Percentiles rank a stretch among this genome's conserved stretches.
Conservation (phyloP, 257 asterid species). For the Penstemon eatonii region DNA sequence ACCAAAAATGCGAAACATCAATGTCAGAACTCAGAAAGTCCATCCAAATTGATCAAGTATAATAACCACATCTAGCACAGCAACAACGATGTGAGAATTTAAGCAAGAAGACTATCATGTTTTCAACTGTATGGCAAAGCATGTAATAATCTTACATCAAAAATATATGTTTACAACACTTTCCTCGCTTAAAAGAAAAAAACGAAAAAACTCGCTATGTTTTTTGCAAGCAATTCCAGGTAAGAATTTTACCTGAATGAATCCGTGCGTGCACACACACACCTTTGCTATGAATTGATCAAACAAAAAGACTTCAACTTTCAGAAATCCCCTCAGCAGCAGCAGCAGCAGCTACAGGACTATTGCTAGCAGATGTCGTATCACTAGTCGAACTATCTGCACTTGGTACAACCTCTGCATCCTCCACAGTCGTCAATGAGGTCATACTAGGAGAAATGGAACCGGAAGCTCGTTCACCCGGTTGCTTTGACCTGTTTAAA, state of each 20-base stretch:
- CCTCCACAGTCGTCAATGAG: slow-evolving; percentile 33
- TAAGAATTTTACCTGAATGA: slow-evolving; percentile 1
- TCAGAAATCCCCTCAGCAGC: slow-evolving; percentile 25
- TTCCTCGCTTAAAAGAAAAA: slow-evolving; percentile 2
- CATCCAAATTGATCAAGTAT: too few relatives aligned
- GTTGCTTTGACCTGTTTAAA: slow-evolving; percentile 58
- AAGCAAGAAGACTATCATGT: too few relatives aligned
- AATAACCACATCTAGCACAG: too few relatives aligned
- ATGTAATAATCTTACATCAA: slow-evolving; percentile 10
- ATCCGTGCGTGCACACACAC: neutral
- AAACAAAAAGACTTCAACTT: slow-evolving; percentile 22
- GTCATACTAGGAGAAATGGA: slow-evolving; percentile 38
- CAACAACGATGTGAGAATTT: too few relatives aligned
- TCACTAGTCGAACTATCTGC: slow-evolving; percentile 19
- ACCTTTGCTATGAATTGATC: neutral
- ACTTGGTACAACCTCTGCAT: slow-evolving; percentile 27
- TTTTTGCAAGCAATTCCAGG: slow-evolving; percentile 1
- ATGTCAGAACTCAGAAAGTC: too few relatives aligned
- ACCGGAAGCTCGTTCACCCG: slow-evolving; percentile 42
- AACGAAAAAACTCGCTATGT: neutral
- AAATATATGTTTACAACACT: slow-evolving; percentile 12
- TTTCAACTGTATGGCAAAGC: neutral
- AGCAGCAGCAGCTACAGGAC: slow-evolving; percentile 31
- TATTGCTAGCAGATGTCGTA: slow-evolving; percentile 19
- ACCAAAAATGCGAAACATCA: too few relatives aligned